These are phyloP conservation scores for Leccinum obscurum DNA, from an alignment of 768 basidiomycete species.

Conservation along the genomic window DNA sequence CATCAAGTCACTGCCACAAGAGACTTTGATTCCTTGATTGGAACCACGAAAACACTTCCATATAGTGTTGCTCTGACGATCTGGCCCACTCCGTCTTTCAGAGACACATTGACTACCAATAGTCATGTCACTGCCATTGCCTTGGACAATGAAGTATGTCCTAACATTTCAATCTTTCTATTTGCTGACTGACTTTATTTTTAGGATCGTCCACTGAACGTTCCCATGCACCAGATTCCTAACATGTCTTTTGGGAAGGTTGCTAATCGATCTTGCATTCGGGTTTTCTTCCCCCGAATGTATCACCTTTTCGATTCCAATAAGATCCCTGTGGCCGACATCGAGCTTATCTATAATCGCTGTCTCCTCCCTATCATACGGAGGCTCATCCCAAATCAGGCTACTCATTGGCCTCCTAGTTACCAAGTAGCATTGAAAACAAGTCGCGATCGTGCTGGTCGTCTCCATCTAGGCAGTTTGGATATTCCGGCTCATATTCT, in stretches of 20 bases:
- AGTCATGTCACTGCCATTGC: constrained; percentile 1
- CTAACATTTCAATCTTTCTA: too few relatives aligned
- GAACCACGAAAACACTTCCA: background rate
- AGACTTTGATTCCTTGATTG: constrained; percentile 10
- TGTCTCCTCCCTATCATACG: background rate
- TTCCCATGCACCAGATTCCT: constrained; percentile 2
- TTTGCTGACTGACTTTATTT: too few relatives aligned
- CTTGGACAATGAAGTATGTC: background rate
- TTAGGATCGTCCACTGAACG: background rate
- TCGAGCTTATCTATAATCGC: background rate
- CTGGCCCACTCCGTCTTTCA: constrained; percentile 3
- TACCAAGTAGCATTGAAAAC: background rate
- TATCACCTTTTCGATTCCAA: background rate
- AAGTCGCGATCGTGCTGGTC: background rate
- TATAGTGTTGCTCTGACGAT: background rate
- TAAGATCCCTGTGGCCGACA: background rate
- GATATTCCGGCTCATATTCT: constrained; percentile 1
- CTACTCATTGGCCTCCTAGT: constrained; percentile 1
- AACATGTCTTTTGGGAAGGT: constrained; percentile 6
- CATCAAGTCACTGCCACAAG: background rate
- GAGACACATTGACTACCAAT: background rate
- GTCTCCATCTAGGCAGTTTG: background rate
- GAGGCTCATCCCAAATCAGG: background rate
- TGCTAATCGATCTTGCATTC: background rate
- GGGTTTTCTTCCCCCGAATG: constrained; percentile 6